These are phyloP conservation scores for Exophiala sideris DNA, from an alignment of 2,329 filamentous ascomycete species.

Conservation along the genomic window DNA sequence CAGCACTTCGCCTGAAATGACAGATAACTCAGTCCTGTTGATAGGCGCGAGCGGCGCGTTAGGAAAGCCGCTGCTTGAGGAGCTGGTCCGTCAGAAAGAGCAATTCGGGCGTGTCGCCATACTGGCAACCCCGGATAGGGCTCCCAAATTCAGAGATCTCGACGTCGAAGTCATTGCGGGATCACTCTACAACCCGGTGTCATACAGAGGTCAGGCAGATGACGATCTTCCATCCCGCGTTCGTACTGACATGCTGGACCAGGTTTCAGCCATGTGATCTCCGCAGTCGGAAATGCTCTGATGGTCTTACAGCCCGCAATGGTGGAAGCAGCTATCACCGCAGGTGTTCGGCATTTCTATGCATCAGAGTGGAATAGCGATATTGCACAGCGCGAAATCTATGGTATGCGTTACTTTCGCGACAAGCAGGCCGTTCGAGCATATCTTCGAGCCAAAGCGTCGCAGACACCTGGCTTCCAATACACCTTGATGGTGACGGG, in stretches of 20 bases:
- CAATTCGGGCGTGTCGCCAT: constrained; percentile 11
- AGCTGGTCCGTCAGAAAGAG: constrained; percentile 6
- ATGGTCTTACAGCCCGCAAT: constrained; percentile 25
- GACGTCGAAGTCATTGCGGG: constrained; percentile 8
- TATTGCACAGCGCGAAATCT: constrained; percentile 8
- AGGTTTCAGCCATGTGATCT: constrained; percentile 14
- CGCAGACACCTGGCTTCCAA: constrained; percentile 4
- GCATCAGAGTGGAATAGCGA: constrained; percentile 34
- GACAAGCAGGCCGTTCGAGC: constrained; percentile 9
- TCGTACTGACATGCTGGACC: not conserved
- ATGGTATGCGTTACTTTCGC: constrained; percentile 10
- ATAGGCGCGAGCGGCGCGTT: constrained; percentile 9
- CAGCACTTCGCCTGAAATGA: not conserved
- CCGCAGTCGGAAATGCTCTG: constrained; percentile 7
- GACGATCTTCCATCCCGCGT: not conserved
- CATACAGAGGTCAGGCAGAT: constrained; percentile 3
- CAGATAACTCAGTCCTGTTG: constrained; percentile 7
- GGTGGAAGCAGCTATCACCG: constrained; percentile 39
- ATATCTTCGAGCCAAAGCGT: constrained; percentile 5
- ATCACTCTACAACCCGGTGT: constrained; percentile 1
- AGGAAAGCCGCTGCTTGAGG: constrained; percentile 9
- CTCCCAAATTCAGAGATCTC: constrained; percentile 5
- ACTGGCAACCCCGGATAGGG: constrained; percentile 8
- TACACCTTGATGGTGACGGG: constrained; percentile 13
- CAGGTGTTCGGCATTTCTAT: constrained; percentile 41